Percentiles rank a stretch among this genome's conserved stretches.
Conservation (phyloP, 2,329 filamentous ascomycete genomes). For the Fusarium sterilihyphosum region DNA sequence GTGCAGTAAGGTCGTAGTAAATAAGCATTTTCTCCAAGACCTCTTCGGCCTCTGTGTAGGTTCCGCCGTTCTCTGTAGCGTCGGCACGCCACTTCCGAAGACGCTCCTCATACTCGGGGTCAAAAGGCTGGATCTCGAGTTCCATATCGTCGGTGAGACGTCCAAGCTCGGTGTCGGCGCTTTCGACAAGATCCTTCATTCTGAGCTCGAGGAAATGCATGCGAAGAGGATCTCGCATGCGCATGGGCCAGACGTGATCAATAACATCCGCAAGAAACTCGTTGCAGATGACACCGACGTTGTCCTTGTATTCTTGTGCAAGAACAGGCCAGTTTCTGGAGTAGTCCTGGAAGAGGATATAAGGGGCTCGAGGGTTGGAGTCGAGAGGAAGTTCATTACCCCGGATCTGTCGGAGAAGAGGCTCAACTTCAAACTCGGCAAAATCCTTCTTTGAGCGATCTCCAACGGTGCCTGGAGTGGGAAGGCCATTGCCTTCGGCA, state of each 20-base stretch:
- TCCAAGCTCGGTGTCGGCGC: constrained; percentile 57
- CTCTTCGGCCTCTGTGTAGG: constrained; percentile 62
- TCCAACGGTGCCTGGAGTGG: constrained; percentile 45
- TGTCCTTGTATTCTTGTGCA: constrained; percentile 64
- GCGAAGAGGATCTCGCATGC: constrained; percentile 62
- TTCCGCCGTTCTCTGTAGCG: constrained; percentile 54
- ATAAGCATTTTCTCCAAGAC: constrained; percentile 66
- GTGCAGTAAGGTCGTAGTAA: constrained; percentile 63
- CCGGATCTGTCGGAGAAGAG: constrained; percentile 59
- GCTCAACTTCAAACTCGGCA: constrained; percentile 59
- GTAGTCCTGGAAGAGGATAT: constrained; percentile 65
- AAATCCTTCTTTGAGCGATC: constrained; percentile 59
- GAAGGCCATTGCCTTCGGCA: constrained; percentile 37
- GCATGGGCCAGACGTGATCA: constrained; percentile 59
- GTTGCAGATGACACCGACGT: constrained; percentile 63
- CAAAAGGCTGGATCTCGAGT: constrained; percentile 63
- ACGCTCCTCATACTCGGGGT: constrained; percentile 63
- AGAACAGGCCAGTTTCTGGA: constrained; percentile 63
- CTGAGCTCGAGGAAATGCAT: constrained; percentile 60
- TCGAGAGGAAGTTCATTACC: constrained; percentile 64
- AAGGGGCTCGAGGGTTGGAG: constrained; percentile 62
- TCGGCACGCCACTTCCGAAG: constrained; percentile 58
- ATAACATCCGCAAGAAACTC: constrained; percentile 63
- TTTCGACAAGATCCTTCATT: constrained; percentile 58
- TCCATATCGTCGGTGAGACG: constrained; percentile 61